Evolutionary conservation across 768 basidiomycete species (phyloP).

Genomic region (Tricholomella constricta): DNA sequence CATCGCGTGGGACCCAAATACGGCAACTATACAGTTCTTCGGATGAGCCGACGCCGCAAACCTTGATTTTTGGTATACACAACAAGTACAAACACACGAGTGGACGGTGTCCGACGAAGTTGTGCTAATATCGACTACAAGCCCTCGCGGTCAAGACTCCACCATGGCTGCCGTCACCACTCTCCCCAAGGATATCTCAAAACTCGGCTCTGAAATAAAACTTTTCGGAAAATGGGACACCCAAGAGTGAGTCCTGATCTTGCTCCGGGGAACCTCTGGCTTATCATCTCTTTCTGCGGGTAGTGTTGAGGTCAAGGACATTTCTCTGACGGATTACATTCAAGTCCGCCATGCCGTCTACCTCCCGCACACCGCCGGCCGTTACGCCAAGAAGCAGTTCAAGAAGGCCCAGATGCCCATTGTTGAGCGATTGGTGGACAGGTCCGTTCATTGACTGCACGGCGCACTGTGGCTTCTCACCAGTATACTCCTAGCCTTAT

Average conservation of each 20-base stretch:
- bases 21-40: slow-evolving; percentile 48
- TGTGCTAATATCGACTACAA: slow-evolving; percentile 22
- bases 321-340: slow-evolving; percentile 99
- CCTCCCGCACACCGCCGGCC: slow-evolving; percentile 97
- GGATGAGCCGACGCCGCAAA: slow-evolving; percentile 42
- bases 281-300: not conserved
- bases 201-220: slow-evolving; percentile 84
- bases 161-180: slow-evolving; percentile 70
- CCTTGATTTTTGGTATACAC: slow-evolving; percentile 40
- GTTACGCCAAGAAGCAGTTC: slow-evolving; percentile 99
- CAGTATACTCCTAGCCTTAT: slow-evolving; percentile 65
- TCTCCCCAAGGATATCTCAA: slow-evolving; percentile 82
- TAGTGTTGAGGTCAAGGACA: slow-evolving; percentile 98
- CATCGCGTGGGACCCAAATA: slow-evolving; percentile 2
- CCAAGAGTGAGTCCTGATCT: slow-evolving; percentile 70
- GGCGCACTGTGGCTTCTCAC: not conserved
- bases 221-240: slow-evolving; percentile 99
- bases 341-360: slow-evolving; percentile 98
- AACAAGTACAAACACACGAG: slow-evolving; percentile 51
- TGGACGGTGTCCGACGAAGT: slow-evolving; percentile 33
- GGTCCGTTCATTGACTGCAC: slow-evolving; percentile 47
- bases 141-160: slow-evolving; percentile 33
- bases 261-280: not conserved
- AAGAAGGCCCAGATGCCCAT: slow-evolving; percentile 99
- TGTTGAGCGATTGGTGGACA: slow-evolving; percentile 98